These are phyloP conservation scores for Lippia alba DNA, from an alignment of 305 asterid genomes.

Conservation along the genomic window DNA sequence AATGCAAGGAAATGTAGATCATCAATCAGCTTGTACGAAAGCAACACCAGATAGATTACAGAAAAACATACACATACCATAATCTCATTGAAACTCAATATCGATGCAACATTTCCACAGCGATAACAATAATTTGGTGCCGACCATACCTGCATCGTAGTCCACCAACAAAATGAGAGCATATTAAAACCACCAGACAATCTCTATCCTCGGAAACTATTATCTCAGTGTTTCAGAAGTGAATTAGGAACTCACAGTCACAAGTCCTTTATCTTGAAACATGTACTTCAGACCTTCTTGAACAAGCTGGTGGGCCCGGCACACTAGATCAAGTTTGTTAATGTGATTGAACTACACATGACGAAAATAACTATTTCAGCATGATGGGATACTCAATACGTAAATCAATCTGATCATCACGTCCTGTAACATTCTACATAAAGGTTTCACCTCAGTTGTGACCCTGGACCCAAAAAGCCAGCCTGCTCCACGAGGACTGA, in stretches of 20 bases:
- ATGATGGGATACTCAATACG: neutral
- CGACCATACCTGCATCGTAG: constrained; percentile 89
- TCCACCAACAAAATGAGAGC: constrained; percentile 25
- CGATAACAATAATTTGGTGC: constrained; percentile 99
- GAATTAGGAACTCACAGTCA: constrained; percentile 98
- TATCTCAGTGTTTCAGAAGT: too few relatives aligned
- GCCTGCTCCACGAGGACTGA: constrained; percentile 99
- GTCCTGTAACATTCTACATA: neutral
- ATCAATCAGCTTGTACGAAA: neutral
- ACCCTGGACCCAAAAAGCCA: constrained; percentile 99
- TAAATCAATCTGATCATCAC: constrained; percentile 6
- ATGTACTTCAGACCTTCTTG: constrained; percentile 98
- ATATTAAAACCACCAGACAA: neutral
- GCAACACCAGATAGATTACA: neutral
- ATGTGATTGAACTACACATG: constrained; percentile 90
- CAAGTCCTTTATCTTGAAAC: constrained; percentile 99
- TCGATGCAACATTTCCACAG: constrained; percentile 99
- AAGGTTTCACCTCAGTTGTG: constrained; percentile 74
- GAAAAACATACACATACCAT: constrained; percentile 47
- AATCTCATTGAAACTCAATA: constrained; percentile 94
- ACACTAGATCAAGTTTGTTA: constrained; percentile 91
- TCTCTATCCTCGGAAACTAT: too few relatives aligned
- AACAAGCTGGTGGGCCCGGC: constrained; percentile 99
- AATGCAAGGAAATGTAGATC: constrained; percentile 19
- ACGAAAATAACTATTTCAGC: constrained; percentile 26